Evolutionary conservation across 2,329 filamentous ascomycete genomes (phyloP), one percentile per base, ranked within the genome.

Genomic region (Graphiopsis chlorocephala): DNA sequence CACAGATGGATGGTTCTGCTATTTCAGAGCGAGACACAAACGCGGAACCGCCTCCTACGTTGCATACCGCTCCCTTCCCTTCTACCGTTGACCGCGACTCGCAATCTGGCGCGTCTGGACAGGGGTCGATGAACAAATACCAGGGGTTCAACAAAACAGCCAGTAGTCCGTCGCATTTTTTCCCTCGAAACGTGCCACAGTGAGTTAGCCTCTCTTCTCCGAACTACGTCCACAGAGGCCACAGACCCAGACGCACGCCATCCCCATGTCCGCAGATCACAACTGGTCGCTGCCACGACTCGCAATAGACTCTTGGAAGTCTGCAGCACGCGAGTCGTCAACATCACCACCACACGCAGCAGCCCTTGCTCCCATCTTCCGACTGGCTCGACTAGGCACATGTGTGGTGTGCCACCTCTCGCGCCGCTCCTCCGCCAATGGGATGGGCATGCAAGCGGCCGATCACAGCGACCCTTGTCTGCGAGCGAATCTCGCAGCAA

Each of bases 111-210:
- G 60, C 60, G 60, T 45, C 47, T 55, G 10, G 60, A 38, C 60
- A 62, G 60, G 60, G 60, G 60, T 28, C 25, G 20, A 26, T 55
- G 47, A 62, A 62, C 60, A 62, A 55, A 62, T 17, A 52, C 48
- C 33, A 62, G 60, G 89, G 86, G 3, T 98, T 99, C 72, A 99
- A 74, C 89, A 99, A 62, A 96, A 93, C 0, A 88, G 23, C 87
- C 14, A 93, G 38, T 45, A 45, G 38, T 45, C n/a, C 38, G 38
- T 11, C 38, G 38, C 38, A 45, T 8, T 20, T 0, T 83, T 35
- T 62, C n/a, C 29, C 60, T 45, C 12, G 17, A 42, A 25, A 20
- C 60, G 48, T 52, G 59, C 42, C 20, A 26, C 33, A 31, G 48
- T 62, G 7, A 20, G 26, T 47, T 50, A 25, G 47, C 23, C 15